Evolutionary conservation across 2,329 filamentous ascomycete genomes (phyloP).

Genomic region (Scytalidium lignicola): DNA sequence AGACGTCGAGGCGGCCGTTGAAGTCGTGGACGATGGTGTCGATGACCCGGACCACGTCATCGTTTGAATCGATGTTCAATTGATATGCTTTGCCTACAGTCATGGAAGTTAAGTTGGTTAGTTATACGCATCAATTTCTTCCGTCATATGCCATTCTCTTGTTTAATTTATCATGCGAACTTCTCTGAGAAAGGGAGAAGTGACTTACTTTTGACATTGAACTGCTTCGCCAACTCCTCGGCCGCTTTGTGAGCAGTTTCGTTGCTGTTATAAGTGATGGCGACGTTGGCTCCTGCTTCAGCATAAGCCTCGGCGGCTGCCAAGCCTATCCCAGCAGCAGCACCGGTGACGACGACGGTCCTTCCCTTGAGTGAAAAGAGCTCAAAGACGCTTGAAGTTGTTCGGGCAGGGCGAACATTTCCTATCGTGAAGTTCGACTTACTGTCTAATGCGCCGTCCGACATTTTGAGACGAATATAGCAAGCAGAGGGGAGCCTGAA

Average conservation of each 20-base stretch:
- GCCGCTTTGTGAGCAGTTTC: conserved; percentile 57
- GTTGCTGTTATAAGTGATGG: conserved; percentile 69
- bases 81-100: too few species aligned
- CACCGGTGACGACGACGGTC: conserved; percentile 66
- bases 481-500: too few species aligned
- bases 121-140: too few species aligned
- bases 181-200: too few species aligned
- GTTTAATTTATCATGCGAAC: too few species aligned
- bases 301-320: conserved; percentile 59
- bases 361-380: conserved; percentile 66
- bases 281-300: conserved; percentile 71
- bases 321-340: conserved; percentile 65
- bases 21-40: conserved; percentile 62
- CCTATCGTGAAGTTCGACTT: conserved; percentile 50
- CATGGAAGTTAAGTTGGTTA: too few species aligned
- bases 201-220: conserved; percentile 60
- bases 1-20: conserved; percentile 62
- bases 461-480: too few species aligned
- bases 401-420: conserved; percentile 41
- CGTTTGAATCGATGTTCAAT: too few species aligned
- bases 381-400: conserved; percentile 45
- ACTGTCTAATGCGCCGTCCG: conserved; percentile 11
- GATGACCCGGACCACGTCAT: conserved; percentile 40
- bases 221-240: conserved; percentile 57
- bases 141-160: too few species aligned